These are phyloP conservation scores for Suhomyces chickasaworum DNA, from an alignment of 1,139 yeast species.

Conservation along the genomic window DNA sequence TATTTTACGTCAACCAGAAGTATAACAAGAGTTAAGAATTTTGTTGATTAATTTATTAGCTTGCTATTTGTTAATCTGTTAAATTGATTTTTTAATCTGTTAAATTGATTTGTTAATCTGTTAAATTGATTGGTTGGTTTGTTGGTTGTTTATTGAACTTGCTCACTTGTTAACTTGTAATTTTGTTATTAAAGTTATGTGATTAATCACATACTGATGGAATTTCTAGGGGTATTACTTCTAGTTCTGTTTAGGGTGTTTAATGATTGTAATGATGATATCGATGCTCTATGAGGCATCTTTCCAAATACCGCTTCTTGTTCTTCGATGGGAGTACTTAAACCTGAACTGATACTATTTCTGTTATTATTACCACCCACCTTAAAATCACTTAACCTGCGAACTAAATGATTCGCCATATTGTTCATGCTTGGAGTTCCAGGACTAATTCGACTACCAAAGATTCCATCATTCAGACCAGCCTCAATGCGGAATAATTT, in stretches of 20 bases:
- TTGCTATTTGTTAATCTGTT: too few species aligned
- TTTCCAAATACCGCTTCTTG: conserved; percentile 27
- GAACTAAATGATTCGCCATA: conserved; percentile 50
- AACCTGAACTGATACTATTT: conserved; percentile 28
- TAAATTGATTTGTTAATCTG: too few species aligned
- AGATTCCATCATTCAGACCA: conserved; percentile 40
- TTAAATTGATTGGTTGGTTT: too few species aligned
- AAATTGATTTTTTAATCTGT: too few species aligned
- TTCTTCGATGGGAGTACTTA: conserved; percentile 36
- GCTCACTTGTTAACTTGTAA: too few species aligned
- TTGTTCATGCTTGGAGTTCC: conserved; percentile 39
- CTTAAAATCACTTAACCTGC: conserved; percentile 50
- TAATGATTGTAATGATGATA: conserved; percentile 44
- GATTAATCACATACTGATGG: conserved; percentile 28
- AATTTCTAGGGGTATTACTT: conserved; percentile 43
- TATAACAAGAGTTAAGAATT: too few species aligned
- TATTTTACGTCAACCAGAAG: too few species aligned
- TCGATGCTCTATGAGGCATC: conserved; percentile 31
- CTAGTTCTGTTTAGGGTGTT: conserved; percentile 45
- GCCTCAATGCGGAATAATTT: conserved; percentile 60
- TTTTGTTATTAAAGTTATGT: conserved; percentile 16
- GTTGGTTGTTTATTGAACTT: too few species aligned
- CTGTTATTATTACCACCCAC: conserved; percentile 26
- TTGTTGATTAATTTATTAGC: too few species aligned
- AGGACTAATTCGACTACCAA: conserved; percentile 30